Evolutionary conservation across 2,329 filamentous ascomycete species (phyloP).

Genomic region (Rhytidhysteron rufulum): DNA sequence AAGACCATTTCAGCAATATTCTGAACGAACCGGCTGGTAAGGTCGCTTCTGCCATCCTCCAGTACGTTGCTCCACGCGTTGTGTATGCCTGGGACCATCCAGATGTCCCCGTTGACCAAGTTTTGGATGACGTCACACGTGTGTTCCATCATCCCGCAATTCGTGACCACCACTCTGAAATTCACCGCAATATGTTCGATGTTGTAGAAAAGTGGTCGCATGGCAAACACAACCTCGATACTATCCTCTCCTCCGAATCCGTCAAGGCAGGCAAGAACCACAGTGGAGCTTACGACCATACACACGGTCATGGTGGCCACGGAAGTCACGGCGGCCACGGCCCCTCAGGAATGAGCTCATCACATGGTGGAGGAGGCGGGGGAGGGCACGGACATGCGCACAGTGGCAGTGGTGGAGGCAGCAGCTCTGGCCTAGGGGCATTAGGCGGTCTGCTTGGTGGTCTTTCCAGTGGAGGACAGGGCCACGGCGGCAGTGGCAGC

Average conservation of each 20-base stretch:
- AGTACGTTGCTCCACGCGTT: constrained; percentile 83
- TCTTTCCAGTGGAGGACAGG: constrained; percentile 7
- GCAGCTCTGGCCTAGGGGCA: constrained; percentile 13
- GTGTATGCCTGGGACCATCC: constrained; percentile 92
- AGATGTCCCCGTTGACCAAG: constrained; percentile 75
- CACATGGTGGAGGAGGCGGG: background rate
- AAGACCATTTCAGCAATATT: constrained; percentile 51
- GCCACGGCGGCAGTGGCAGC: constrained; percentile 11
- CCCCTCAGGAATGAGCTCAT: constrained; percentile 12
- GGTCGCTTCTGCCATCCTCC: constrained; percentile 58
- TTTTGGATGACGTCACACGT: constrained; percentile 73
- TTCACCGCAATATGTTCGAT: constrained; percentile 84
- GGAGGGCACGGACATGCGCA: constrained; percentile 15
- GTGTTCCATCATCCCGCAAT: constrained; percentile 90
- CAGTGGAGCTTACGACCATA: constrained; percentile 34
- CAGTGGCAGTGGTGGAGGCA: constrained; percentile 12
- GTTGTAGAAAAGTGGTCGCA: constrained; percentile 80
- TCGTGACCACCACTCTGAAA: constrained; percentile 69
- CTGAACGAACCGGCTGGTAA: constrained; percentile 48
- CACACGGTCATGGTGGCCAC: constrained; percentile 14
- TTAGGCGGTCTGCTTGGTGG: constrained; percentile 10
- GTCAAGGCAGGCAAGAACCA: constrained; percentile 84
- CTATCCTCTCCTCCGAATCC: constrained; percentile 75
- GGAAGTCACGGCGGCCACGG: too few species aligned
- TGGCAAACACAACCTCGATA: constrained; percentile 64